Evolutionary conservation across 2,329 filamentous ascomycete species (phyloP), one percentile per base, ranked within the genome.

Genomic region (Venturia aucupariae): DNA sequence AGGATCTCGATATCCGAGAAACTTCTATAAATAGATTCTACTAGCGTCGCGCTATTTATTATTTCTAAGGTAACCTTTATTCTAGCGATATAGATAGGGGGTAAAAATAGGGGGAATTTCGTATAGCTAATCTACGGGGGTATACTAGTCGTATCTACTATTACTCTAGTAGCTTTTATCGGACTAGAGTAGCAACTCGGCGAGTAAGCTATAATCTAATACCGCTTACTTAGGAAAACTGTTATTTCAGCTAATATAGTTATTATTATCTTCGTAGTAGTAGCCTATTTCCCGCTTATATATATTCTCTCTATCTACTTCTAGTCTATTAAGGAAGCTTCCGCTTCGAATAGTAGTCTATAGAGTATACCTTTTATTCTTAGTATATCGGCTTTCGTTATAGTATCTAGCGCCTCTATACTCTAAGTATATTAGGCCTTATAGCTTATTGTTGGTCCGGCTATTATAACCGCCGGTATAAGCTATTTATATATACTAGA

Each of bases 231-330:
- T 13, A 71, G 72, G 38, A 69, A 76, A 32, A 72, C 77, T 11
- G 71, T 71, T 3, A 70, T 80, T 55, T 71, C 67, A 19, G 69
- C 71, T 22, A 69, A 70, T 35, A 74, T 70, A 30, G 63, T 71
- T 10, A 79, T 72, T 65, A 68, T 71, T 11, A 73, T 78, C 68
- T 72, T 78, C 66, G 68, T 71, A 62, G 46, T 66, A 67, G 75
- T 75, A 8, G 61, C 65, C 11, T 77, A 74, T 63, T 74, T 76
- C 63, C 32, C 76, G 13, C 62, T 75, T 1, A 67, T 80, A 8
- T 81, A 80, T 60, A 80, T 78, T 67, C 70, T 80, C 0, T 78
- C 79, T 8, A 77, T 82, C 42, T 81, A 79, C 67, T 82, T 82
- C 70, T 79, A 82, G 68, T 70, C 72, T 0, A 71, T 80, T 8